Evolutionary conservation across 2,329 filamentous ascomycete genomes (phyloP).

Genomic region (Zalaria sp.): DNA sequence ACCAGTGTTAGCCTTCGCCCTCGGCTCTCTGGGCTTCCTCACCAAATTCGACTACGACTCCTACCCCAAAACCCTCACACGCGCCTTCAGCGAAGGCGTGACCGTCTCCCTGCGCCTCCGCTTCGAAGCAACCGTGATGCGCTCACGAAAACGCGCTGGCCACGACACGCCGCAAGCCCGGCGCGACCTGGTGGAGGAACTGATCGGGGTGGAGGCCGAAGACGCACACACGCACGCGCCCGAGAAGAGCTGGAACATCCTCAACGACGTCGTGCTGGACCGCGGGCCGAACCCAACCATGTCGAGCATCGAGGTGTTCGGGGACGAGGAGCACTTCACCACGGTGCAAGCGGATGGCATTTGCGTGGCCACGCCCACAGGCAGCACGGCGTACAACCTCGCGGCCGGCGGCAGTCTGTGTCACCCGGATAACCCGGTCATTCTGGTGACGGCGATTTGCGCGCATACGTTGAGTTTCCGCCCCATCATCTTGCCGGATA

Average conservation of each 20-base stretch:
- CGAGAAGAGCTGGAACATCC: slow-evolving; percentile 72
- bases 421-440: slow-evolving; percentile 92
- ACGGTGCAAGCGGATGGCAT: slow-evolving; percentile 86
- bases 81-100: slow-evolving; percentile 67
- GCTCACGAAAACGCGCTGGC: slow-evolving; percentile 41
- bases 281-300: slow-evolving; percentile 88
- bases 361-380: slow-evolving; percentile 87
- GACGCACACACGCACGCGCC: slow-evolving; percentile 75
- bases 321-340: slow-evolving; percentile 90
- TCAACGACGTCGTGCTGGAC: slow-evolving; percentile 96
- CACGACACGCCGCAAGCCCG: slow-evolving; percentile 18
- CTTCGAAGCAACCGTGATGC: slow-evolving; percentile 91
- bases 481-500: slow-evolving; percentile 92
- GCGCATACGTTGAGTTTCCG: slow-evolving; percentile 90
- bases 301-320: slow-evolving; percentile 84
- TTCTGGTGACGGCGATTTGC: slow-evolving; percentile 86
- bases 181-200: slow-evolving; percentile 72
- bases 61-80: slow-evolving; percentile 53
- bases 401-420: slow-evolving; percentile 90
- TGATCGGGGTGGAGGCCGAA: slow-evolving; percentile 74
- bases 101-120: slow-evolving; percentile 76
- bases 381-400: slow-evolving; percentile 89
- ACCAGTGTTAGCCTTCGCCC: slow-evolving; percentile 69
- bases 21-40: slow-evolving; percentile 76
- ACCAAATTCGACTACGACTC: slow-evolving; percentile 88